These are phyloP conservation scores for Parasarocladium wereldwijsianum DNA, from an alignment of 2,329 filamentous ascomycete species.

Conservation along the genomic window DNA sequence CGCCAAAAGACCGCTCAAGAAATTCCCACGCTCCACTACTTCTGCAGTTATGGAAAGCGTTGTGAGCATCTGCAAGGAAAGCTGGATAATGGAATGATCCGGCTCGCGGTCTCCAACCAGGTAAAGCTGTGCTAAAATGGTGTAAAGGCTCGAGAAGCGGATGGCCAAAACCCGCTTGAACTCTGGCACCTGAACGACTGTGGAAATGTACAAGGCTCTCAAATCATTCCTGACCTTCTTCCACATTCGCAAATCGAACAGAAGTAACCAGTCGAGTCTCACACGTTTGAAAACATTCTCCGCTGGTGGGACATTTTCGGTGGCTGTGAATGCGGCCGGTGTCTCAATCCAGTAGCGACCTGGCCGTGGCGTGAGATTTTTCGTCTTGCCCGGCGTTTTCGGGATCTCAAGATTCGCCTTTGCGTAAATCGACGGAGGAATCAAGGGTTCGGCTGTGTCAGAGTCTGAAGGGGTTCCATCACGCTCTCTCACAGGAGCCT, in stretches of 20 bases:
- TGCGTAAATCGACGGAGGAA: constrained; percentile 44
- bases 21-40: constrained; percentile 88
- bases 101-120: constrained; percentile 92
- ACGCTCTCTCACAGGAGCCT: constrained; percentile 30
- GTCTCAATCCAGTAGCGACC: constrained; percentile 79
- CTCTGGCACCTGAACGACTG: constrained; percentile 84
- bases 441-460: constrained; percentile 50
- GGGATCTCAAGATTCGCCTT: constrained; percentile 62
- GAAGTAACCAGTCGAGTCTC: constrained; percentile 81
- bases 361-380: constrained; percentile 40
- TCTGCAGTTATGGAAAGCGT: constrained; percentile 94
- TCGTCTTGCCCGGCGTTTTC: constrained; percentile 55
- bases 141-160: constrained; percentile 91
- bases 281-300: constrained; percentile 86
- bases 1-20: constrained; percentile 85
- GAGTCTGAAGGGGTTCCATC: constrained; percentile 59
- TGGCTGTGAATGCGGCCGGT: constrained; percentile 52
- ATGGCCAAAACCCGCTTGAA: constrained; percentile 91
- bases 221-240: constrained; percentile 87
- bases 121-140: constrained; percentile 83
- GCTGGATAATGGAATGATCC: constrained; percentile 95
- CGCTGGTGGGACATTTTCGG: constrained; percentile 49
- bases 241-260: constrained; percentile 93
- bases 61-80: constrained; percentile 91
- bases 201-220: constrained; percentile 88